Conservation (phyloP, 352 stramenopile genomes). For the Globisporangium lucens region DNA sequence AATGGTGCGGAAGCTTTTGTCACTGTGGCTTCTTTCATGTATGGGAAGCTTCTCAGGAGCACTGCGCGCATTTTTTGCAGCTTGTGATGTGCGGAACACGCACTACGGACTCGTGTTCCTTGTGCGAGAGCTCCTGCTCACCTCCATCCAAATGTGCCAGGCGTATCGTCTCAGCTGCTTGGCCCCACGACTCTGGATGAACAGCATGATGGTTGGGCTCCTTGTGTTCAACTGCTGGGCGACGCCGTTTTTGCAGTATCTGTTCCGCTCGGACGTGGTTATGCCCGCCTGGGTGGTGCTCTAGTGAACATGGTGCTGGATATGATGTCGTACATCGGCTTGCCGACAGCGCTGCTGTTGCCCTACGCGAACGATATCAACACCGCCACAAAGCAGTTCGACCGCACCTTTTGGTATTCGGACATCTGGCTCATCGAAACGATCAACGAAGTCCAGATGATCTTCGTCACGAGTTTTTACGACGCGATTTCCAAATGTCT, state of each 20-base stretch:
- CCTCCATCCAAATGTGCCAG: constrained; percentile 2
- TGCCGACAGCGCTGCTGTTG: constrained; percentile 20
- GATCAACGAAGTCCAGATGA: constrained; percentile 24
- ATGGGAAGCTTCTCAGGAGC: neutral
- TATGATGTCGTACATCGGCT: constrained; percentile 20
- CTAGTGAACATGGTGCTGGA: constrained; percentile 3
- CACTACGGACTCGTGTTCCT: constrained; percentile 4
- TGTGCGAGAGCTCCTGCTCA: constrained; percentile 3
- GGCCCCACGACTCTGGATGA: constrained; percentile 23
- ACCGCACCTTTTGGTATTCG: constrained; percentile 17
- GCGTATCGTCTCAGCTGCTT: constrained; percentile 21
- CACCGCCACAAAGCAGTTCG: constrained; percentile 10
- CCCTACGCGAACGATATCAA: constrained; percentile 24
- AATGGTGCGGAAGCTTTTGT: neutral
- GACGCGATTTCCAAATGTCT: constrained; percentile 23
- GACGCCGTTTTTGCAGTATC: constrained; percentile 18
- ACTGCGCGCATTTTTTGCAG: neutral
- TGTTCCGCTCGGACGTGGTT: neutral
- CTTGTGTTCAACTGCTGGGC: constrained; percentile 26
- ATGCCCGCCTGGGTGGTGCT: neutral
- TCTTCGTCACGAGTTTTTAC: constrained; percentile 20
- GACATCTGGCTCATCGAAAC: constrained; percentile 26
- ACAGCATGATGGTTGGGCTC: constrained; percentile 15
- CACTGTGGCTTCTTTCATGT: neutral
- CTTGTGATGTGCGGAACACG: neutral